Evolutionary conservation across 768 basidiomycete genomes (phyloP).

Genomic region (Infundibulicybe gibba): DNA sequence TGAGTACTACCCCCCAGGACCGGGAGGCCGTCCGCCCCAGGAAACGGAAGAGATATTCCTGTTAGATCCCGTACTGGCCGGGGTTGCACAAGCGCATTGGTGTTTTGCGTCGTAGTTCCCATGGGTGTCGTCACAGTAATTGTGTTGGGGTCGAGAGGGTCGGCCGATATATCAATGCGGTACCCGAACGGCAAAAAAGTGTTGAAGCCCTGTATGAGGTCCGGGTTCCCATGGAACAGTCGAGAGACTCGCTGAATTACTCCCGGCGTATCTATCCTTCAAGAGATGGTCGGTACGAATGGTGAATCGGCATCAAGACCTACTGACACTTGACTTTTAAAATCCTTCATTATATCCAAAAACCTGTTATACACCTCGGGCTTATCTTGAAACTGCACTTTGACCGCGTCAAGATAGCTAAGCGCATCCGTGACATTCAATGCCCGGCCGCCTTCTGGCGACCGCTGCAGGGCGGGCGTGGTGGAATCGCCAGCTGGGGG

Average conservation of each 20-base stretch:
- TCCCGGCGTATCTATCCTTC: slow-evolving; percentile 94
- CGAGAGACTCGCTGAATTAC: slow-evolving; percentile 94
- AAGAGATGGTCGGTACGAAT: slow-evolving; percentile 11
- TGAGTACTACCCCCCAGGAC: slow-evolving; percentile 31
- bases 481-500: slow-evolving; percentile 29
- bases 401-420: slow-evolving; percentile 92
- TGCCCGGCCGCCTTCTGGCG: slow-evolving; percentile 49
- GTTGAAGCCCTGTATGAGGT: slow-evolving; percentile 96
- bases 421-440: slow-evolving; percentile 93
- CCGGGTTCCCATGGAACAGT: slow-evolving; percentile 87
- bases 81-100: slow-evolving; percentile 33
- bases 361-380: slow-evolving; percentile 95
- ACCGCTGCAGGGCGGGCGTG: slow-evolving; percentile 18
- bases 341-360: slow-evolving; percentile 98
- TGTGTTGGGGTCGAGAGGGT: slow-evolving; percentile 64
- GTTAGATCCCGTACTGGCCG: slow-evolving; percentile 15
- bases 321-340: slow-evolving; percentile 90
- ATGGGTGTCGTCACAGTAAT: slow-evolving; percentile 82
- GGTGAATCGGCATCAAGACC: slow-evolving; percentile 9
- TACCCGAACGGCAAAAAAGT: slow-evolving; percentile 95
- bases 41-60: slow-evolving; percentile 15
- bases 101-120: slow-evolving; percentile 68
- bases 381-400: slow-evolving; percentile 83
- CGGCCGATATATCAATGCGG: slow-evolving; percentile 81
- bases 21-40: slow-evolving; percentile 24